A percentile compares a stretch with the other conserved stretches of the same genome.
Evolutionary conservation across 331 rosid species (phyloP).

Genomic region (Spiraea crenata): DNA sequence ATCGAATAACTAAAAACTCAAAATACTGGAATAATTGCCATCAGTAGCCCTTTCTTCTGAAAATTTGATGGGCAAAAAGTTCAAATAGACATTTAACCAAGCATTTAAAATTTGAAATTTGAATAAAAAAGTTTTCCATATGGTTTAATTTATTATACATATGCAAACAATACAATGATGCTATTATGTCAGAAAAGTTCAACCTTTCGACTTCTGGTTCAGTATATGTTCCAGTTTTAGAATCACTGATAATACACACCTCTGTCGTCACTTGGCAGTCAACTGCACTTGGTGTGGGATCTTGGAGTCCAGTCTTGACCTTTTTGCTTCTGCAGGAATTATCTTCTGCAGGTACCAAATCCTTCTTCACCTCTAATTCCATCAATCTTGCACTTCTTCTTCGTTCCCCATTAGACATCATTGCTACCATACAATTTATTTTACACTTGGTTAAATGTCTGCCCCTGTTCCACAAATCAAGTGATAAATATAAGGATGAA

Average conservation of each 20-base stretch:
- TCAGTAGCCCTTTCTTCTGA: background rate
- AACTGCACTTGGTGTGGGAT: constrained; percentile 1
- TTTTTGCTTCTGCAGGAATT: constrained; percentile 5
- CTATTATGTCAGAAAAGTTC: background rate
- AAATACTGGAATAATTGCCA: background rate
- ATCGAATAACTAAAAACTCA: background rate
- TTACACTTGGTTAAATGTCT: constrained; percentile 2
- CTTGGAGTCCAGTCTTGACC: constrained; percentile 10
- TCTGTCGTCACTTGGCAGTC: background rate
- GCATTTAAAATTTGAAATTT: too few relatives aligned
- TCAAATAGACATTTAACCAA: too few relatives aligned
- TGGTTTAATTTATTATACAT: background rate
- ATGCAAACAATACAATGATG: background rate
- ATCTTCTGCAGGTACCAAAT: background rate
- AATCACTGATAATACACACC: background rate
- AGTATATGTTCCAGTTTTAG: background rate
- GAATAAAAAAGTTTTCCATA: too few relatives aligned
- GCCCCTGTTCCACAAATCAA: constrained; percentile 1
- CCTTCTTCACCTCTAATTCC: constrained; percentile 13
- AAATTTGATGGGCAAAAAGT: too few relatives aligned
- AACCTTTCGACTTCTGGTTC: background rate
- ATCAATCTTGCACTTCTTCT: constrained; percentile 15
- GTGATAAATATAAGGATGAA: background rate
- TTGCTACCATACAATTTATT: background rate
- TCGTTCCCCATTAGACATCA: background rate